Percentiles rank a stretch among this genome's conserved stretches.
These are phyloP conservation scores for Aspergillus persii DNA, from an alignment of 2,329 filamentous ascomycete genomes.

Conservation along the genomic window DNA sequence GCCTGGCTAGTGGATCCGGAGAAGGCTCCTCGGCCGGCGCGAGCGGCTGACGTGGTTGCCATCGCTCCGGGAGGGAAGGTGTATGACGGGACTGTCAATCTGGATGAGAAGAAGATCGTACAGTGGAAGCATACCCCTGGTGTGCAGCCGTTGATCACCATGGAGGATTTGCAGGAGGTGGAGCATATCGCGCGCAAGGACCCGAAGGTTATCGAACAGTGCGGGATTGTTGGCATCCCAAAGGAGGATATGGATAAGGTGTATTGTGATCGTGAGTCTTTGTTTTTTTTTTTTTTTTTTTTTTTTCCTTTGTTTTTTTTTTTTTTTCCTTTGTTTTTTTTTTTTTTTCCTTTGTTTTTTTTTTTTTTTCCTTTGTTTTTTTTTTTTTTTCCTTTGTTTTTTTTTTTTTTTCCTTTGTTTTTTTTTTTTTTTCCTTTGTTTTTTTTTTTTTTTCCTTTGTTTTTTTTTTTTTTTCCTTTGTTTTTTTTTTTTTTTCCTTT, in stretches of 20 bases:
- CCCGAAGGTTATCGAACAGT: conserved; percentile 86
- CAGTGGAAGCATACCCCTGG: conserved; percentile 74
- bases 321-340: neutral
- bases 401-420: neutral
- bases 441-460: neutral
- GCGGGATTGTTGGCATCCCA: conserved; percentile 75
- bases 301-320: neutral
- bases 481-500: neutral
- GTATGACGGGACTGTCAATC: conserved; percentile 77
- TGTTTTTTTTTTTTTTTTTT: no score
- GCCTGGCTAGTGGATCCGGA: conserved; percentile 70
- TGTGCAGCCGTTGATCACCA: conserved; percentile 84
- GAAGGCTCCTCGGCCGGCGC: conserved; percentile 60
- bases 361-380: neutral
- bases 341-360: neutral
- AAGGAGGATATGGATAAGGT: conserved; percentile 89
- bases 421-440: neutral
- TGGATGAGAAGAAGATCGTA: conserved; percentile 64
- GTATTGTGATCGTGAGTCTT: conserved; percentile 74
- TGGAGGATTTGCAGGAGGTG: conserved; percentile 82
- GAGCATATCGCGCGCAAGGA: conserved; percentile 75
- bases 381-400: neutral
- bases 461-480: neutral
- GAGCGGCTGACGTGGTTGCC: conserved; percentile 78
- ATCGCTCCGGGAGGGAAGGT: conserved; percentile 77